Percentiles rank a stretch among this genome's conserved stretches.
phyloP scores from a whole-genome alignment of 108 stramenopile species.

The Cyclotella sp. region DNA sequence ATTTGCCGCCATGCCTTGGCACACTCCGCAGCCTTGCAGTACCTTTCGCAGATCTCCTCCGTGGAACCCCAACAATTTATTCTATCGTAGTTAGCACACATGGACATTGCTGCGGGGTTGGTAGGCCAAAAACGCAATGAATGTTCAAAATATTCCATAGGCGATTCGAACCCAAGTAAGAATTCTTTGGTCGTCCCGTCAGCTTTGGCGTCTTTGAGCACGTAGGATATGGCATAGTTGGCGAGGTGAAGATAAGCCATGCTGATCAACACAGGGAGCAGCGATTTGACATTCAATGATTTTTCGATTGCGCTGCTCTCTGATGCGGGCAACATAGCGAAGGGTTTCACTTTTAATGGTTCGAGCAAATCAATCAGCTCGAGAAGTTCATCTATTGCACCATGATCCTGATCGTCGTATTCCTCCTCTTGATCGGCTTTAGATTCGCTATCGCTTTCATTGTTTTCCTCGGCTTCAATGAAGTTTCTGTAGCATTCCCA shows the following conservation, averaged over 20 bases:
- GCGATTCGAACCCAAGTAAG: conserved; percentile 10
- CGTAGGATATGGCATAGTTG: conserved; percentile 57
- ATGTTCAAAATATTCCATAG: conserved; percentile 29
- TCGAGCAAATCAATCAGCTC: conserved; percentile 54
- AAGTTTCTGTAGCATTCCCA: conserved; percentile 70
- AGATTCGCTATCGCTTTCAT: background rate
- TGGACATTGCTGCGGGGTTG: conserved; percentile 66
- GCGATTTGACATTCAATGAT: conserved; percentile 21
- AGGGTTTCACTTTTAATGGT: conserved; percentile 7
- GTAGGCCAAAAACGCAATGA: conserved; percentile 51
- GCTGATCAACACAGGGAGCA: conserved; percentile 69
- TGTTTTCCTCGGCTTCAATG: conserved; percentile 46
- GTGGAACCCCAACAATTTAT: conserved; percentile 37
- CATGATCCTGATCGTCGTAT: conserved; percentile 19
- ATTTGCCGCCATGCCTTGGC: conserved; percentile 39
- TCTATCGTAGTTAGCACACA: conserved; percentile 66
- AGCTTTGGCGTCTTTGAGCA: conserved; percentile 16
- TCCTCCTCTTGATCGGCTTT: background rate
- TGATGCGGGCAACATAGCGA: background rate
- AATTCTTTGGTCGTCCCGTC: conserved; percentile 14
- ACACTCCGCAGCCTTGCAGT: conserved; percentile 52
- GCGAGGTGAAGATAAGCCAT: conserved; percentile 66
- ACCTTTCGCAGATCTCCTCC: conserved; percentile 40
- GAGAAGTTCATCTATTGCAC: conserved; percentile 62
- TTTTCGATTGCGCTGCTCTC: conserved; percentile 7